Evolutionary conservation across 2,329 filamentous ascomycete genomes (phyloP), one percentile per base, ranked within the genome.

Genomic region (Nannizziopsis barbatae): DNA sequence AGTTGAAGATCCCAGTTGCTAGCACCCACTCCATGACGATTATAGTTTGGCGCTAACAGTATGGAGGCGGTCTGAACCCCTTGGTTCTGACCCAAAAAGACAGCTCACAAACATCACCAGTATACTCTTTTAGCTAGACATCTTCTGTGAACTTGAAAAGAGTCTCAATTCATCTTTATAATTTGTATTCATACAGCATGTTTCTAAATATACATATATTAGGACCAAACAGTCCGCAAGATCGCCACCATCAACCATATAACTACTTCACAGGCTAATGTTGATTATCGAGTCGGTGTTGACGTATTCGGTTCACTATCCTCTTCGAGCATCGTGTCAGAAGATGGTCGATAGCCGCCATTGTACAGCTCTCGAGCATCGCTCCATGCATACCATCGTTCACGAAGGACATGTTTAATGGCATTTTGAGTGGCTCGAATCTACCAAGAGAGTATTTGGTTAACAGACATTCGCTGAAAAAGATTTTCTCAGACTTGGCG

Each of bases 371-470:
- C 58, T 46, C 60, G 58, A 31, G 66, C 67, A 35, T 69, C 66
- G 50, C 66, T 65, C 84, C 87, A 96, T 8, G 85, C 77, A 68
- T 95, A 90, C 71, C 80, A 92, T 59, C 90, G 77, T 69, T 95
- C 89, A 32, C 86, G 90, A 60, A 96, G 71, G 43, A 82, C 77
- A 56, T 92, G 84, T 70, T 86, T 87, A 66, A 96, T 94, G 40
- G 76, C 74, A 60, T 79, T 77, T 77, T 90, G 86, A 18, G 90
- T 95, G 63, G 73, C 71, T 57, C 75, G 75, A 51, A 94, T 77
- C 86, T 94, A 60, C 17, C 5, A n/a, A 10, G 10, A 22, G 31
- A 41, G 20, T 17, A 8, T 30, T 18, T 7, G 33, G 40, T 54
- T 47, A 54, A 31, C 22, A 9, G 38, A 17, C 27, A 43, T 18